Base-by-base conservation (phyloP, 805 yeast genomes). In the Candida suzukii region DNA sequence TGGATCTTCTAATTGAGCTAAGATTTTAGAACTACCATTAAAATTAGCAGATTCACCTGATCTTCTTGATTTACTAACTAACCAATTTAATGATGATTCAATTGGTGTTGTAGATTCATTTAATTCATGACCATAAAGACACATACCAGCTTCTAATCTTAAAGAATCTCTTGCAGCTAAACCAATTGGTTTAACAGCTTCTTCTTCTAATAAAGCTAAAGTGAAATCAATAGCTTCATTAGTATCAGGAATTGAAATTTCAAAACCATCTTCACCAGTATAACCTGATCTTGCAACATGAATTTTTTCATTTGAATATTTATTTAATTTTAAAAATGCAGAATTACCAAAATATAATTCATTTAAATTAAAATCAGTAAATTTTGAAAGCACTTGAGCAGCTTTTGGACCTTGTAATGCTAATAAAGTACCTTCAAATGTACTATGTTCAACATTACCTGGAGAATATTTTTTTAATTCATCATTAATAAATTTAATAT, bases 241-340 rank as follows among this genome's bases (percentile, higher is more conserved):
- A 38, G 60, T 54, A 42, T 75, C 67, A 22, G 87, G 83, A 45
- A 90, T 80, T 9, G 95, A 80, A 44, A 91, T 75, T 62, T 93
- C 99, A 61, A 93, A 91, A 2, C 99, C 99, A 60, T 93, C 99
- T 64, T 93, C 99, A 17, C 99, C 99, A 7, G 99, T 93, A 68
- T 93, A 93, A 2, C 99, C 99, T 20, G 95, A 86, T 63, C 99
- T 80, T 3, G 96, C 85, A n/a, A 88, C 73, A 57, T 88, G 95
- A 40, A 83, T 70, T 39, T 70, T 66, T 16, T 47, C 55, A 24
- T 66, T 60, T 46, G 60, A 57, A 53, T 60, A 67, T 2, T 68
- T 64, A 18, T 72, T 57, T 26, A 73, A 57, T 25, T 62, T 62
- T 40, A 75, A 63, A 52, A 69, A 76, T 32, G 65, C 67, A 12